phyloP scores from a whole-genome alignment of 1,284 basidiomycete species.

The Ustilago cynodontis region DNA sequence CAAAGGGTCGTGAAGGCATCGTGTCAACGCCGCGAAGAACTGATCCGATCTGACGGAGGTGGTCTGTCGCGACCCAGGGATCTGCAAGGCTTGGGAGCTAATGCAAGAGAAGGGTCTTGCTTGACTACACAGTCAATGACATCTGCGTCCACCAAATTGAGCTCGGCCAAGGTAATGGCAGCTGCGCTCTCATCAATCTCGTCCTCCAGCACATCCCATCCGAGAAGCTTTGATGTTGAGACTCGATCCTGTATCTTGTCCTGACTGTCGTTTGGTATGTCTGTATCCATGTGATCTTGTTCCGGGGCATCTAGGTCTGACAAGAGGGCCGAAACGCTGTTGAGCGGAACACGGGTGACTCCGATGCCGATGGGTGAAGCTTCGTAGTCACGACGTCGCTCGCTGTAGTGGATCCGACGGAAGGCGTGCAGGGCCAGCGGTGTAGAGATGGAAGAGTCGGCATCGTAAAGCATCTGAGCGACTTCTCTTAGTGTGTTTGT shows the following conservation, averaged over 20 bases:
- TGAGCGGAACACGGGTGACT: conserved; percentile 50
- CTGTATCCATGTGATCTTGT: conserved; percentile 19
- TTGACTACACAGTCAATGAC: conserved; percentile 54
- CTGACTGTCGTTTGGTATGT: not conserved
- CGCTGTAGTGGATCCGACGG: conserved; percentile 40
- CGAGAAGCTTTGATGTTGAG: conserved; percentile 19
- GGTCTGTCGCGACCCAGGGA: conserved; percentile 18
- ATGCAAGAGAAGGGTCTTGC: conserved; percentile 31
- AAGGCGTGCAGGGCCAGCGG: conserved; percentile 56
- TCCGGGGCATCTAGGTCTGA: conserved; percentile 19
- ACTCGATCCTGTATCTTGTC: not conserved
- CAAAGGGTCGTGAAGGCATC: not conserved
- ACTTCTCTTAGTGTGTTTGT: conserved; percentile 62
- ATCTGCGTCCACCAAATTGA: conserved; percentile 39
- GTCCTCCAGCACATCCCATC: conserved; percentile 22
- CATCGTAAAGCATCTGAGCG: conserved; percentile 56
- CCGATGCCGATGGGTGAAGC: conserved; percentile 42
- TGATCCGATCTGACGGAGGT: conserved; percentile 16
- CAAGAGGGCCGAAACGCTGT: conserved; percentile 34
- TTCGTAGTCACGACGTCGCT: conserved; percentile 13
- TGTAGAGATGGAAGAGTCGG: conserved; percentile 43
- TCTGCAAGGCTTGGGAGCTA: conserved; percentile 25
- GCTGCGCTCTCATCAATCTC: conserved; percentile 47
- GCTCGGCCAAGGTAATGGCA: conserved; percentile 33
- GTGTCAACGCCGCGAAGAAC: conserved; percentile 16